phyloP scores from a whole-genome alignment of 2,329 filamentous ascomycete genomes.

The Amesomyces nigricolor region DNA sequence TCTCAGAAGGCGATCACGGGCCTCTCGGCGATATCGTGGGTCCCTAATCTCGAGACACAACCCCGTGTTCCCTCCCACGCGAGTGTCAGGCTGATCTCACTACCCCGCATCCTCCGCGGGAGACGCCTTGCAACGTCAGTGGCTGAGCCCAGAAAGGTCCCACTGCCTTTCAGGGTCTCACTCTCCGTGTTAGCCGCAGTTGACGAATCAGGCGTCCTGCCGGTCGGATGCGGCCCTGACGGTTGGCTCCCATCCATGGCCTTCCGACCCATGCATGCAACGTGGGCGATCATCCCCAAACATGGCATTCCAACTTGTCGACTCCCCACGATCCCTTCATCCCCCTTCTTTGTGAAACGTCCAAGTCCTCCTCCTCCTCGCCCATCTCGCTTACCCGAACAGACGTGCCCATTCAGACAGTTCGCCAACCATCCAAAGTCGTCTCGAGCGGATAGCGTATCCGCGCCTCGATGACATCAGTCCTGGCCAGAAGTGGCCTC shows the following conservation, averaged over 20 bases:
- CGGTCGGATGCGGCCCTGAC: background rate
- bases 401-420: background rate
- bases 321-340: constrained; percentile 6
- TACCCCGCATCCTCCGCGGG: constrained; percentile 20
- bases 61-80: background rate
- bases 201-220: constrained; percentile 7
- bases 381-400: background rate
- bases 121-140: constrained; percentile 17
- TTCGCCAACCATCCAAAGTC: background rate
- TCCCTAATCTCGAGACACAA: no score
- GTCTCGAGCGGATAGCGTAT: background rate
- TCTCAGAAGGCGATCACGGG: no score
- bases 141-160: constrained; percentile 17
- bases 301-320: constrained; percentile 1
- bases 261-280: constrained; percentile 1
- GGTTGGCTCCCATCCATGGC: constrained; percentile 1
- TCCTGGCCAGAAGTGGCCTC: constrained; percentile 4
- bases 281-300: constrained; percentile 8
- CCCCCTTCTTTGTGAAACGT: background rate
- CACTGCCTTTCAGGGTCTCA: constrained; percentile 6
- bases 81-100: constrained; percentile 21
- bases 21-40: no score
- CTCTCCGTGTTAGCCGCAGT: constrained; percentile 10
- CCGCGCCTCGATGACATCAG: constrained; percentile 14
- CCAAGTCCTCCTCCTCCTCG: background rate